A percentile compares a stretch with the other conserved stretches of the same genome.
Evolutionary conservation across 345 rosid species (phyloP).

Genomic region (Pseudoturritis turrita): DNA sequence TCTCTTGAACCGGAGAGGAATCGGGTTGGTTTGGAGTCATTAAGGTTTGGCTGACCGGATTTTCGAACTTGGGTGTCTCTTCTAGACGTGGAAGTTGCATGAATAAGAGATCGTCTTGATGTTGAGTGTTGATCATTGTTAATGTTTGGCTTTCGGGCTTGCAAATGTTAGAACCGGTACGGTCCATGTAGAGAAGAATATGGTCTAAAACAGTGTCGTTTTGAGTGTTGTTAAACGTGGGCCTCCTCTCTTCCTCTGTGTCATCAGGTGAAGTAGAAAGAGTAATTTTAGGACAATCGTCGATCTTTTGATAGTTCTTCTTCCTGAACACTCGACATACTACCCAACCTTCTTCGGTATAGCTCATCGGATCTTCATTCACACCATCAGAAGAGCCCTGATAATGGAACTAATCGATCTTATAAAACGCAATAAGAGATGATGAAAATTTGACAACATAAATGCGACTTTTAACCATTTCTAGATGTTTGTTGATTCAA

Average conservation of each 20-base stretch:
- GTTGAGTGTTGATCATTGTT: slow-evolving; percentile 19
- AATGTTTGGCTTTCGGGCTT: slow-evolving; percentile 47
- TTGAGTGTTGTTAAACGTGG: slow-evolving; percentile 30
- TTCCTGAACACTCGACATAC: slow-evolving; percentile 90
- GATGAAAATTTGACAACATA: not conserved
- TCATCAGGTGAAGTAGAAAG: slow-evolving; percentile 43
- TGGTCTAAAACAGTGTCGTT: slow-evolving; percentile 56
- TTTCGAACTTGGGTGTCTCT: slow-evolving; percentile 45
- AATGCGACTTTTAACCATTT: not conserved
- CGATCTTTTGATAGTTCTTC: slow-evolving; percentile 81
- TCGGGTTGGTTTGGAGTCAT: slow-evolving; percentile 16
- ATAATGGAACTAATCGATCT: not conserved
- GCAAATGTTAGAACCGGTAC: slow-evolving; percentile 33
- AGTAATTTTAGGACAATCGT: slow-evolving; percentile 63
- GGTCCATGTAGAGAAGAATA: slow-evolving; percentile 67
- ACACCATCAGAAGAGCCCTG: slow-evolving; percentile 12
- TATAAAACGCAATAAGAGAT: not conserved
- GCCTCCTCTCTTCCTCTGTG: slow-evolving; percentile 21
- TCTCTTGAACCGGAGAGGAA: slow-evolving; percentile 29
- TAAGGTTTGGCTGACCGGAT: slow-evolving; percentile 40
- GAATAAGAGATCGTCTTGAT: slow-evolving; percentile 30
- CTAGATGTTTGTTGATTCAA: not conserved
- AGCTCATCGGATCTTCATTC: slow-evolving; percentile 40
- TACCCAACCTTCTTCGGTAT: slow-evolving; percentile 93
- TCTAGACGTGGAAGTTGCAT: slow-evolving; percentile 75